Base-by-base conservation (phyloP, 2,329 filamentous ascomycete species). In the Penicillium aurantiogriseum region DNA sequence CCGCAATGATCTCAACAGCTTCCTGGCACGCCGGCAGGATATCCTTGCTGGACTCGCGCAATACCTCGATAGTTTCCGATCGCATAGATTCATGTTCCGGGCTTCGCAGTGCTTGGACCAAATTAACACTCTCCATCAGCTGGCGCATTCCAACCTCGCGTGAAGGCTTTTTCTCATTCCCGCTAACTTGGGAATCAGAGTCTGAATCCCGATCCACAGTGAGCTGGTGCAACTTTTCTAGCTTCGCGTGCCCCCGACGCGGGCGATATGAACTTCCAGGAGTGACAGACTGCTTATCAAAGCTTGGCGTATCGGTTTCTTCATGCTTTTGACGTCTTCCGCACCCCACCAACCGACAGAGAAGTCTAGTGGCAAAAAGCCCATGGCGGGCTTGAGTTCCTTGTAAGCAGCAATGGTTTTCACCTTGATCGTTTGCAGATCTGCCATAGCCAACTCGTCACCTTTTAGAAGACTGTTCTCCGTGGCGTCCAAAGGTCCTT, bases 331-430 rank as follows among this genome's bases (percentile, higher is more conserved):
- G 17, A 82, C 69, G 19, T 81, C 78, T 9, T 77, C 73, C 1
- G 79, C 67, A 17, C 69, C 75, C 80, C 80, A 82, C 3, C 74
- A 67, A 1, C 79, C 75, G 3, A 77, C 68, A 0, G 79, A 81
- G 21, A 81, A 70, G 57, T 82, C 80, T 1, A 82, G 63, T 0
- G 76, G 79, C 0, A 82, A 63, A 51, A 82, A 82, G 0, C 66
- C 75, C 0, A 81, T 51, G 0, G 72, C 64, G 0, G 77, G 76
- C 9, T 76, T 72, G 42, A 78, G 69, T 1, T 67, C 66, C 40
- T 76, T 78, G 54, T 76, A 78, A 0, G 67, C 52, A 0, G 54
- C 66, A 7, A 81, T 74, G 33, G 73, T 69, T 10, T 67, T 62
- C 0, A 62, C 62, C 33, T 71, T 74, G 0, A 79, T 64, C 11